Base-by-base conservation (phyloP, 1,284 basidiomycete genomes). In the Puccinia coronata region DNA sequence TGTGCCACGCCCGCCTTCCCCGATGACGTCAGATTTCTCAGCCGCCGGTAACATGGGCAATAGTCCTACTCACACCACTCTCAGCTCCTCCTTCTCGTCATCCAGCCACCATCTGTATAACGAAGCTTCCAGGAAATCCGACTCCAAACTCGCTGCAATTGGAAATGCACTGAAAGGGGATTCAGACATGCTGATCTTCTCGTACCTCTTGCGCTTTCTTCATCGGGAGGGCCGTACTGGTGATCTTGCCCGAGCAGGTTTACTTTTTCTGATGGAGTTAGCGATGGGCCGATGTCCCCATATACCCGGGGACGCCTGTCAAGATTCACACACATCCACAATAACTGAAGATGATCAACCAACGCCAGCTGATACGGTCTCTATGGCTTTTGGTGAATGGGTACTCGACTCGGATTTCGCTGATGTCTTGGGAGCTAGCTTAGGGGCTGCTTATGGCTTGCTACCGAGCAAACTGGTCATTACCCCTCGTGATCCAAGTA, bases 381-480 rank as follows among this genome's bases (percentile, higher is more conserved):
- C 92, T 16, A 88, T 93, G 77, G 93, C 92, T n/a, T 88, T 95
- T 63, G 93, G 92, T 36, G 93, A 95, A 85, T 98, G 95, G 85
- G 93, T 98, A 72, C 89, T 97, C 23, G 93, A 97, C 84, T 95
- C 95, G 11, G 96, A 98, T 87, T 97, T 98, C 86, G 93, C 95
- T 23, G 95, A 98, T 82, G 96, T 99, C 1, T 90, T 99, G 69
- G 95, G 92, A 5, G 97, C 96, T 6, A 95, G 96, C 20, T 87
- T 99, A 14, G 93, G 95, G 0, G 96, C 96, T 0, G 92, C 96
- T 0, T 98, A 96, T 85, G 97, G 95, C 0, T 87, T 95, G 0
- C 88, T 98, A 23, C 96, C 97, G 0, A 91, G 91, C 23, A 98
- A 96, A 86, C 88, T 98, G 53, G 91, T 84, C 69, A 81, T 85